Base-by-base conservation (phyloP, 139 green algal species). In the Chlorella vulgaris region DNA sequence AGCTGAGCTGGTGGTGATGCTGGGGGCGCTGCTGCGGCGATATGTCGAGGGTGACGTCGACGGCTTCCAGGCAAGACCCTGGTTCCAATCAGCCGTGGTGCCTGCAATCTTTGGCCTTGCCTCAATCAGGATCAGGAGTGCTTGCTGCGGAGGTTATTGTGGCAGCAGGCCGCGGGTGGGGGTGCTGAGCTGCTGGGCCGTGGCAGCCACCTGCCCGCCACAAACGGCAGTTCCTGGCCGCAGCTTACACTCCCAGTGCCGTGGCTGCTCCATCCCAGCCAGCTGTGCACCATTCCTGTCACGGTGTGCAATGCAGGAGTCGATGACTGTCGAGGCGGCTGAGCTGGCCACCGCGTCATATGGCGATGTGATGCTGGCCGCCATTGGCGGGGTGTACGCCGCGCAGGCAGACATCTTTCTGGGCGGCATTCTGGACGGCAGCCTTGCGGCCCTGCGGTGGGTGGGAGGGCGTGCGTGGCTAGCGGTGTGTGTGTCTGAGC, bases 331-430 rank as follows among this genome's bases (percentile, higher is more conserved):
- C 40, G 91, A 96, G 69, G 94, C 90, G 0, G 7, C 66, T 3
- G 69, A 88, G 36, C 87, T 98, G 58, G 91, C 86, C 1, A 77
- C 87, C 21, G 87, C 89, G 7, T 93, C 92, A 21, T 98, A 94
- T 84, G 95, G 95, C 19, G 86, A 91, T n/a, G 92, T 89, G 26
- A 92, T 98, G 88, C 89, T 98, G 81, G 74, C 90, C 33, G 84
- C 94, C 18, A 93, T 98, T 4, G 95, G 94, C 22, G 82, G 87
- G 35, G 90, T 95, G 39, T 98, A 98, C 78, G 86, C 91, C 80
- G 83, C 84, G 63, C 90, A 96, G 85, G 95, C 93, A 0, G 86
- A 94, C 22, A 94, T 95, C 36, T 40, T 76, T 33, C 74, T 94
- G 24, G 91, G 91, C 19, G 87, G 87, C 73, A 81, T 94, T 81